Evolutionary conservation across 2,329 filamentous ascomycete genomes (phyloP).

Genomic region (Cercospora sp.): DNA sequence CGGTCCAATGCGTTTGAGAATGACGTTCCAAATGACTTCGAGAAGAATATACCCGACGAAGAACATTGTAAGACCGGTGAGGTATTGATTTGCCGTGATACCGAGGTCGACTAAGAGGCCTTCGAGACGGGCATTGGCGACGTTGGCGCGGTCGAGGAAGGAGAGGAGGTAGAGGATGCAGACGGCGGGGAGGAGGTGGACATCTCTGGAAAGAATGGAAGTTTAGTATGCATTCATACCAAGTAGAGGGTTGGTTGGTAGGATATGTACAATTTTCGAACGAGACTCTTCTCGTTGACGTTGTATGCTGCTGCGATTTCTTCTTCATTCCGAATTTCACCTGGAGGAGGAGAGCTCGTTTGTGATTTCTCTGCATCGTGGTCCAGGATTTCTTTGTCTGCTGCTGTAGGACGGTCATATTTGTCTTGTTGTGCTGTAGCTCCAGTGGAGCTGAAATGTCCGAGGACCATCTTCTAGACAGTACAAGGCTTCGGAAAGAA

Average conservation of each 20-base stretch:
- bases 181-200: conserved; percentile 46
- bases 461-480: background rate
- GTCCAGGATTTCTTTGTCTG: conserved; percentile 3
- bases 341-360: conserved; percentile 1
- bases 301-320: conserved; percentile 26
- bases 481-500: background rate
- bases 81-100: conserved; percentile 60
- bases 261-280: conserved; percentile 53
- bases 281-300: conserved; percentile 58
- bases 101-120: conserved; percentile 37
- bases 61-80: conserved; percentile 66
- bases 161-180: conserved; percentile 44
- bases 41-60: conserved; percentile 57
- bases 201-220: conserved; percentile 28
- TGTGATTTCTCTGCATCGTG: background rate
- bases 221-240: background rate
- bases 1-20: conserved; percentile 50
- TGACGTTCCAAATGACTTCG: conserved; percentile 48
- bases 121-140: conserved; percentile 50
- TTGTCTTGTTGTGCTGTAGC: background rate
- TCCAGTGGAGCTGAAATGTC: background rate
- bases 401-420: background rate
- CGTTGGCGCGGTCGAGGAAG: conserved; percentile 42
- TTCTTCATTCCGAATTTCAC: conserved; percentile 15
- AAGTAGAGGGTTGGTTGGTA: no score